Evolutionary conservation across 1,139 yeast species (phyloP).

Genomic region (Candida anutae): DNA sequence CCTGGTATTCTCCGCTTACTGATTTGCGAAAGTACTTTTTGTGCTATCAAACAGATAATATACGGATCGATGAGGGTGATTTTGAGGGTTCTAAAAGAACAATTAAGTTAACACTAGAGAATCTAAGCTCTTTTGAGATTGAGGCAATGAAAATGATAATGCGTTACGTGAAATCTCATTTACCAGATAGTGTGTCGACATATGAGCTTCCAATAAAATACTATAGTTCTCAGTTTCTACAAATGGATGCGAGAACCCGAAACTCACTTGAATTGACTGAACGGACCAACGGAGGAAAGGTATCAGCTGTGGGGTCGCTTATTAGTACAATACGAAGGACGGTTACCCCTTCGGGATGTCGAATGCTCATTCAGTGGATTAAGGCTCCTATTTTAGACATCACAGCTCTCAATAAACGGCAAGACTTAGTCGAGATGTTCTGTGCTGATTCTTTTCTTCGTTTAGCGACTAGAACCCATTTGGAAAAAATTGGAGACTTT

Average conservation of each 20-base stretch:
- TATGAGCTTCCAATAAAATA: slow-evolving; percentile 32
- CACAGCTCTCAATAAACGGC: slow-evolving; percentile 50
- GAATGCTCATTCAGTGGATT: slow-evolving; percentile 74
- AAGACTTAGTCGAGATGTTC: slow-evolving; percentile 52
- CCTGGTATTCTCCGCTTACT: slow-evolving; percentile 52
- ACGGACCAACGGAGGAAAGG: slow-evolving; percentile 47
- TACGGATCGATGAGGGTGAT: slow-evolving; percentile 24
- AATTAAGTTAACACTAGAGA: slow-evolving; percentile 47
- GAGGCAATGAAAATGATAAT: slow-evolving; percentile 39
- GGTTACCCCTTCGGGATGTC: slow-evolving; percentile 71
- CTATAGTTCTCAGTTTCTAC: slow-evolving; percentile 47
- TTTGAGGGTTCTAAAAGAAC: slow-evolving; percentile 45
- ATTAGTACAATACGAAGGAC: slow-evolving; percentile 64
- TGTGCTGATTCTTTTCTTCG: slow-evolving; percentile 30
- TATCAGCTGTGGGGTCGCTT: slow-evolving; percentile 59
- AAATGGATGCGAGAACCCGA: slow-evolving; percentile 76
- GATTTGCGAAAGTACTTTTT: slow-evolving; percentile 57
- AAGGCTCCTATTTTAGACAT: slow-evolving; percentile 68
- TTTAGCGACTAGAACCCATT: slow-evolving; percentile 15
- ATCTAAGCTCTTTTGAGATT: slow-evolving; percentile 38
- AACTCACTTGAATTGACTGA: slow-evolving; percentile 68
- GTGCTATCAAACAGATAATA: slow-evolving; percentile 38
- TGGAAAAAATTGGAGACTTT: slow-evolving; percentile 29
- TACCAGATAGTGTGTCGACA: slow-evolving; percentile 32
- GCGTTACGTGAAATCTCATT: slow-evolving; percentile 31